Evolutionary conservation across 345 rosid species (phyloP).

Genomic region (Psidium guajava): DNA sequence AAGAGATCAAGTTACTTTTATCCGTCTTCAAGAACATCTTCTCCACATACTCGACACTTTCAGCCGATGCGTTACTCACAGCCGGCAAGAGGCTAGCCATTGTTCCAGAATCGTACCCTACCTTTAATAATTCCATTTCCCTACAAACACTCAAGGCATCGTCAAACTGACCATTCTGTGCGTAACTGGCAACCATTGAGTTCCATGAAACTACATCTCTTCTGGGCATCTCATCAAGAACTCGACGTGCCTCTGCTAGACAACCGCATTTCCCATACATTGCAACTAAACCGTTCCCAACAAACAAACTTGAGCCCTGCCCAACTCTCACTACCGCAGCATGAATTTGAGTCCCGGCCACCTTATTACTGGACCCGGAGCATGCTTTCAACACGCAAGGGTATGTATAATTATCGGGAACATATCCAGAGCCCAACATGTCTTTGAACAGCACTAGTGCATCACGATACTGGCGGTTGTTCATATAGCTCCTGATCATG

Average conservation of each 20-base stretch:
- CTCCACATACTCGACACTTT: conserved; percentile 3
- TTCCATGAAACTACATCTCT: conserved; percentile 49
- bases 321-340: conserved; percentile 8
- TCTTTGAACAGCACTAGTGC: not conserved
- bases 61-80: not conserved
- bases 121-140: conserved; percentile 23
- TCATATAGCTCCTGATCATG: conserved; percentile 4
- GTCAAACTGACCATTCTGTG: conserved; percentile 40
- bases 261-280: conserved; percentile 40
- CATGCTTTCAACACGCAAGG: conserved; percentile 9
- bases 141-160: conserved; percentile 38
- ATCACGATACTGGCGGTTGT: not conserved
- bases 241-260: conserved; percentile 22
- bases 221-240: conserved; percentile 28
- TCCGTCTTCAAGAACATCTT: conserved; percentile 1
- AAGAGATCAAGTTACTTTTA: conserved; percentile 3
- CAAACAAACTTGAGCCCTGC: conserved; percentile 15
- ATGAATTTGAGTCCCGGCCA: conserved; percentile 1
- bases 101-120: conserved; percentile 27
- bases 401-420: conserved; percentile 4
- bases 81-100: conserved; percentile 37
- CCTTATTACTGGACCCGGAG: not conserved
- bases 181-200: conserved; percentile 43
- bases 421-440: conserved; percentile 1
- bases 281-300: conserved; percentile 34